Conservation (phyloP, 2,329 filamentous ascomycete genomes). For the Aquanectria penicillioides region DNA sequence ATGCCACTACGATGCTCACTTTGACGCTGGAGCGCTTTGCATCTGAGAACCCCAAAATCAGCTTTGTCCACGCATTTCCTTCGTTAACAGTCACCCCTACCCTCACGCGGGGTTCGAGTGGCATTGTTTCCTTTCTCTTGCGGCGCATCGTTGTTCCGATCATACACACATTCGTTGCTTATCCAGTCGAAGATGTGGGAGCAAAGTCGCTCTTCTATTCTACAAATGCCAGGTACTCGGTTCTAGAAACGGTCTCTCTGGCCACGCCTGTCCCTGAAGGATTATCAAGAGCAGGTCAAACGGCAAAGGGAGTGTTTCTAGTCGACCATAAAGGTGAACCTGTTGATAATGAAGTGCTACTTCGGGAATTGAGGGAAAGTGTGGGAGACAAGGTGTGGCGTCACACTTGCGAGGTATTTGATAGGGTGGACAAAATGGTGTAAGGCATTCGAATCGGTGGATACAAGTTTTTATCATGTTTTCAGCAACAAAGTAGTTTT, state of each 20-base stretch:
- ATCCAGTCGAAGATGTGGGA: slow-evolving; percentile 32
- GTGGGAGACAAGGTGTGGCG: slow-evolving; percentile 6
- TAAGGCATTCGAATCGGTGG: too few relatives aligned
- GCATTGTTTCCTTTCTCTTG: slow-evolving; percentile 20
- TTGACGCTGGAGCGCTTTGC: slow-evolving; percentile 60
- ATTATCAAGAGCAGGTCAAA: background rate
- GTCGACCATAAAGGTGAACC: slow-evolving; percentile 1
- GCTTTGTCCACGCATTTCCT: slow-evolving; percentile 49
- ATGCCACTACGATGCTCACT: slow-evolving; percentile 57
- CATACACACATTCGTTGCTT: slow-evolving; percentile 18
- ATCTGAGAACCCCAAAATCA: slow-evolving; percentile 50
- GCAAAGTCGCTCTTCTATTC: slow-evolving; percentile 33
- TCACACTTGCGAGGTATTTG: background rate
- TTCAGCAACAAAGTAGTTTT: too few relatives aligned
- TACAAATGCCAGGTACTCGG: slow-evolving; percentile 35
- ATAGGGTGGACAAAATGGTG: too few relatives aligned
- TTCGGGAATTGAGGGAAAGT: background rate
- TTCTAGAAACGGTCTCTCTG: background rate
- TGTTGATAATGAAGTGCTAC: slow-evolving; percentile 1
- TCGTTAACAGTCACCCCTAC: slow-evolving; percentile 40
- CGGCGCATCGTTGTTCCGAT: slow-evolving; percentile 30
- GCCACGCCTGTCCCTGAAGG: background rate
- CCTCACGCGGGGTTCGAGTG: slow-evolving; percentile 33
- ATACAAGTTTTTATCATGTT: too few relatives aligned
- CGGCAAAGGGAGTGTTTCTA: background rate